phyloP scores from a whole-genome alignment of 352 stramenopile species.

The Pythium sukuiense region DNA sequence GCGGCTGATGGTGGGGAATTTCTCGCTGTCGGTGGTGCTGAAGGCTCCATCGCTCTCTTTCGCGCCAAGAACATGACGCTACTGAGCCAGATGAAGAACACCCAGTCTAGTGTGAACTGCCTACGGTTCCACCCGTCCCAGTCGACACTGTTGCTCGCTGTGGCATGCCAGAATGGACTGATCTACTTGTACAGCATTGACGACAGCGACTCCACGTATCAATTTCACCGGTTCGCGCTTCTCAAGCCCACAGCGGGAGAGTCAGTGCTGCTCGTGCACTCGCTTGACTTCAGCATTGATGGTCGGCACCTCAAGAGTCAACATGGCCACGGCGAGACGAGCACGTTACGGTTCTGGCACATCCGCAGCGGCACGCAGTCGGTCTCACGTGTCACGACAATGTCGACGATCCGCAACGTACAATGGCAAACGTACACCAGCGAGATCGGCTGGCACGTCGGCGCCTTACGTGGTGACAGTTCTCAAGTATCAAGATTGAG shows the following conservation, averaged over 20 bases:
- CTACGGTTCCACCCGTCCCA: constrained; percentile 53
- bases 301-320: constrained; percentile 58
- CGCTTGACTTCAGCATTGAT: constrained; percentile 71
- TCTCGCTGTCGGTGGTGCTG: constrained; percentile 51
- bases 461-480: constrained; percentile 13
- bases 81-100: constrained; percentile 64
- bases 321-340: constrained; percentile 25
- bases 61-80: constrained; percentile 32
- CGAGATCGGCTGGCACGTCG: constrained; percentile 47
- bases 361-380: constrained; percentile 38
- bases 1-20: constrained; percentile 37
- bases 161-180: constrained; percentile 57
- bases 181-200: constrained; percentile 75
- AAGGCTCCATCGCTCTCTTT: constrained; percentile 56
- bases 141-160: constrained; percentile 40
- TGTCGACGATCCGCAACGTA: constrained; percentile 40
- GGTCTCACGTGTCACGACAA: constrained; percentile 49
- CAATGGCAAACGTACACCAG: constrained; percentile 58
- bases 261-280: constrained; percentile 19
- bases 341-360: constrained; percentile 58
- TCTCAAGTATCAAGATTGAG: not conserved
- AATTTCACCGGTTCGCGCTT: constrained; percentile 53
- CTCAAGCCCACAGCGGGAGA: constrained; percentile 46
- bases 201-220: constrained; percentile 9
- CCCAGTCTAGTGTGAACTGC: constrained; percentile 35